A percentile compares a stretch with the other conserved stretches of the same genome.
Evolutionary conservation across 1,139 yeast species (phyloP).

Genomic region (Suhomyces terraborum): DNA sequence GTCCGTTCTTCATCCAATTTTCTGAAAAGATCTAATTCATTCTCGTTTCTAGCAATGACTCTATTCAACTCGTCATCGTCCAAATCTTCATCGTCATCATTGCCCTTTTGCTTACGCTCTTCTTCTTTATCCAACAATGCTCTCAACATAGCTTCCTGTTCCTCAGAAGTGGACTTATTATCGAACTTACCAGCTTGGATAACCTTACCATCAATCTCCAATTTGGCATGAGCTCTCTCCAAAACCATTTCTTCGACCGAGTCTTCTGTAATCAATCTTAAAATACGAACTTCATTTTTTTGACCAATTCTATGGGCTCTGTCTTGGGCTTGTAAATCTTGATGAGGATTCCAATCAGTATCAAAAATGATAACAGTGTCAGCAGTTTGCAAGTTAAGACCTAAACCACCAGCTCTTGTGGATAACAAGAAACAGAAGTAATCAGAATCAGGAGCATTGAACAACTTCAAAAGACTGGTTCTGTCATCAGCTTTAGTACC

Average conservation of each 20-base stretch:
- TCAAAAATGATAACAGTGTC: constrained; percentile 87
- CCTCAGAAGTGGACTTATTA: constrained; percentile 79
- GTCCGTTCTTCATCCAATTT: constrained; percentile 59
- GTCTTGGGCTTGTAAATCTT: constrained; percentile 88
- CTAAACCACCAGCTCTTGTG: constrained; percentile 89
- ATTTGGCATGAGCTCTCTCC: constrained; percentile 79
- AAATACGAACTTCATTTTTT: constrained; percentile 79
- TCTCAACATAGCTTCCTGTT: constrained; percentile 75
- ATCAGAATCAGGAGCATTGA: constrained; percentile 72
- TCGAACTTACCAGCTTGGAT: constrained; percentile 88
- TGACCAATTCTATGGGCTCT: constrained; percentile 92
- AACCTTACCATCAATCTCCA: constrained; percentile 85
- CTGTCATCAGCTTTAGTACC: constrained; percentile 83
- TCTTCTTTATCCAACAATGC: constrained; percentile 74
- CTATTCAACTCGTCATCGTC: constrained; percentile 76
- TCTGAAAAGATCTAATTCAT: constrained; percentile 56
- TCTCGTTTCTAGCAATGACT: constrained; percentile 66
- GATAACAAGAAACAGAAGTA: constrained; percentile 77
- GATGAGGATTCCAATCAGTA: constrained; percentile 93
- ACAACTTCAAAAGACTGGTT: constrained; percentile 63
- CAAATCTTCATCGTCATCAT: constrained; percentile 52
- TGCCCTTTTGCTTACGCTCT: constrained; percentile 47
- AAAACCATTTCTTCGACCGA: constrained; percentile 83
- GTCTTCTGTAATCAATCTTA: constrained; percentile 76
- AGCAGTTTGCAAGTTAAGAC: constrained; percentile 82